Evolutionary conservation across 805 yeast species (phyloP).

Genomic region (Kregervanrija delftensis): DNA sequence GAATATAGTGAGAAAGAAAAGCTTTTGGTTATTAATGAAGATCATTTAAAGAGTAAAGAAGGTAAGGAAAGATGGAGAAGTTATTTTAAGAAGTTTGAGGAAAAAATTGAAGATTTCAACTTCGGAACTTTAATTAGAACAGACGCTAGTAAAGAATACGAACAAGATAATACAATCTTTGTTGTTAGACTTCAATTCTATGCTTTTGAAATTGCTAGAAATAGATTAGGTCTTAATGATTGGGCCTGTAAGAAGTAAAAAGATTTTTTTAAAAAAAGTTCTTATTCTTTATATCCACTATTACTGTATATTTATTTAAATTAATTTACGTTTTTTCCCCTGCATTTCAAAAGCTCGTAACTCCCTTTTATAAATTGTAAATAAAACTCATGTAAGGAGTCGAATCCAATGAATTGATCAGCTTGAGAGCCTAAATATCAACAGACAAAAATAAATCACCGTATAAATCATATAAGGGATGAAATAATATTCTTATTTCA

Average conservation of each 20-base stretch:
- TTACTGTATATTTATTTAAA: too few species aligned
- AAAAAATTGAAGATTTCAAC: conserved; percentile 78
- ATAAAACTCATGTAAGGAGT: too few species aligned
- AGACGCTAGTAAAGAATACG: conserved; percentile 66
- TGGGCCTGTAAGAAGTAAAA: conserved; percentile 52
- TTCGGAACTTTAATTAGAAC: conserved; percentile 89
- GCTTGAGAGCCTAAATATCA: too few species aligned
- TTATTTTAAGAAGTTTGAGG: conserved; percentile 77
- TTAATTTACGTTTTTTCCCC: too few species aligned
- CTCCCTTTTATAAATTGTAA: too few species aligned
- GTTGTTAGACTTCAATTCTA: conserved; percentile 92
- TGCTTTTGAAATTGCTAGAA: conserved; percentile 91
- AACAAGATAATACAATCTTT: conserved; percentile 77
- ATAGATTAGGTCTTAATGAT: conserved; percentile 83
- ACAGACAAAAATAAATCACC: too few species aligned
- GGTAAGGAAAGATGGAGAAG: conserved; percentile 92
- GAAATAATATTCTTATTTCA: too few species aligned
- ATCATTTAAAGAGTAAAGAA: conserved; percentile 66
- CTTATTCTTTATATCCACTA: too few species aligned
- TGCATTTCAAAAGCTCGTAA: too few species aligned
- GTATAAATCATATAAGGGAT: too few species aligned
- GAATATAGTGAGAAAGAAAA: conserved; percentile 62
- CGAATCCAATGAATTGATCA: too few species aligned
- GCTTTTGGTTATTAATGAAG: conserved; percentile 59
- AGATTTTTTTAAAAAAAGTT: not conserved